phyloP scores from a whole-genome alignment of 2,329 filamentous ascomycete genomes.

The Calonectria henricotiae region DNA sequence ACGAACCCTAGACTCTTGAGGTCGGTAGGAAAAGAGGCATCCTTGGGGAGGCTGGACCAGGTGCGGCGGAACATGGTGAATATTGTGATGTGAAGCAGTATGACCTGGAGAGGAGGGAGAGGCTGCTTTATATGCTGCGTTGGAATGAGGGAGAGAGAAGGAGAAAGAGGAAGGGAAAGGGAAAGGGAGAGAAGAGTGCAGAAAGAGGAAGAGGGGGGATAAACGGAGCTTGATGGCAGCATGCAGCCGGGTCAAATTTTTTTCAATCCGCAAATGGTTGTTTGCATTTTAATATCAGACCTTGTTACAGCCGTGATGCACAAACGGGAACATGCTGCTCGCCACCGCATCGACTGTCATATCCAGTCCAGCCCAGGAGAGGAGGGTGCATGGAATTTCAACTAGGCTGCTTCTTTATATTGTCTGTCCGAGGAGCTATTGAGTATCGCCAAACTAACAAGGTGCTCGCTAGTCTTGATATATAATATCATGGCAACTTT shows the following conservation, averaged over 20 bases:
- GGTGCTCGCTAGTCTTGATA: not conserved
- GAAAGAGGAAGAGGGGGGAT: not conserved
- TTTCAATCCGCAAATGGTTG: not conserved
- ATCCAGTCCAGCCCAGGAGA: not conserved
- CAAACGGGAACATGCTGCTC: conserved; percentile 9
- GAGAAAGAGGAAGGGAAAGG: not conserved
- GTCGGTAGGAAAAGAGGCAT: conserved; percentile 77
- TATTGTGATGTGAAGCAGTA: not conserved
- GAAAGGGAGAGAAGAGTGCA: not conserved
- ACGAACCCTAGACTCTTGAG: conserved; percentile 81
- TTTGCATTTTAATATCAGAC: conserved; percentile 11
- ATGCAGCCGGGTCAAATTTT: conserved; percentile 18
- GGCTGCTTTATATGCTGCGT: not conserved
- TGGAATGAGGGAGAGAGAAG: not conserved
- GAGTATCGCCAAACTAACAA: not conserved
- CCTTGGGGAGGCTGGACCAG: conserved; percentile 78
- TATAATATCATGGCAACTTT: not conserved
- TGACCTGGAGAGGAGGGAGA: not conserved
- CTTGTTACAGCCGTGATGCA: not conserved
- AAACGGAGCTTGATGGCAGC: conserved; percentile 8
- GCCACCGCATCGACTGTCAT: not conserved
- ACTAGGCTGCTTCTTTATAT: not conserved
- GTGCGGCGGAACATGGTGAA: conserved; percentile 80
- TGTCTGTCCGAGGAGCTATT: no score
- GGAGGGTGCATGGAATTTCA: not conserved